Evolutionary conservation across 768 basidiomycete genomes (phyloP).

Genomic region (Bullera alba): DNA sequence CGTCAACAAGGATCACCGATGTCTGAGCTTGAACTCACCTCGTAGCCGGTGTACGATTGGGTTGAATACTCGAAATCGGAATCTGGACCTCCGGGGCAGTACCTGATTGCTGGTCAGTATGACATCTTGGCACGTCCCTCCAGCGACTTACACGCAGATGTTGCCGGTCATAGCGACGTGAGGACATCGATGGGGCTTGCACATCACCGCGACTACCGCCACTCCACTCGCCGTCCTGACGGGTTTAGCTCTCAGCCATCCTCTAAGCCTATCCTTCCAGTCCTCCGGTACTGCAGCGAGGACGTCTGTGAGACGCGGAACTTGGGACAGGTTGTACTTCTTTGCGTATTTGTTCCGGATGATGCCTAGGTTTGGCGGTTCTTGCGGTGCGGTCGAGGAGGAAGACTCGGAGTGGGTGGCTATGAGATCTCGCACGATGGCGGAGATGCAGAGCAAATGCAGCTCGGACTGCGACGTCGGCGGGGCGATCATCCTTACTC

Average conservation of each 20-base stretch:
- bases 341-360: conserved; percentile 83
- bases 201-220: conserved; percentile 99
- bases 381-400: conserved; percentile 37
- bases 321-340: conserved; percentile 75
- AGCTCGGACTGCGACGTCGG: conserved; percentile 72
- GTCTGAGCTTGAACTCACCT: conserved; percentile 31
- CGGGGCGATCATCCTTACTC: conserved; percentile 41
- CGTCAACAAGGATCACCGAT: not conserved
- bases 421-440: conserved; percentile 90
- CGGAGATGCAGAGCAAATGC: conserved; percentile 82
- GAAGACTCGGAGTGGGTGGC: conserved; percentile 39
- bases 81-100: conserved; percentile 97
- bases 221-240: conserved; percentile 96
- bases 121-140: not conserved
- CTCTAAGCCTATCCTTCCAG: conserved; percentile 82
- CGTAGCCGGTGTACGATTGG: conserved; percentile 51
- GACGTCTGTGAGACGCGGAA: conserved; percentile 92
- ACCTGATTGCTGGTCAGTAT: conserved; percentile 52
- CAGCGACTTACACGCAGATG: conserved; percentile 90
- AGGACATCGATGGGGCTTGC: conserved; percentile 97
- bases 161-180: conserved; percentile 99
- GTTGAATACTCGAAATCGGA: conserved; percentile 99
- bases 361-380: conserved; percentile 79
- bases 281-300: conserved; percentile 98
- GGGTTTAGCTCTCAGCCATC: conserved; percentile 84